A percentile compares a stretch with the other conserved stretches of the same genome.
Conservation (phyloP, 2,329 filamentous ascomycete species). For the Neobulgaria alba region DNA sequence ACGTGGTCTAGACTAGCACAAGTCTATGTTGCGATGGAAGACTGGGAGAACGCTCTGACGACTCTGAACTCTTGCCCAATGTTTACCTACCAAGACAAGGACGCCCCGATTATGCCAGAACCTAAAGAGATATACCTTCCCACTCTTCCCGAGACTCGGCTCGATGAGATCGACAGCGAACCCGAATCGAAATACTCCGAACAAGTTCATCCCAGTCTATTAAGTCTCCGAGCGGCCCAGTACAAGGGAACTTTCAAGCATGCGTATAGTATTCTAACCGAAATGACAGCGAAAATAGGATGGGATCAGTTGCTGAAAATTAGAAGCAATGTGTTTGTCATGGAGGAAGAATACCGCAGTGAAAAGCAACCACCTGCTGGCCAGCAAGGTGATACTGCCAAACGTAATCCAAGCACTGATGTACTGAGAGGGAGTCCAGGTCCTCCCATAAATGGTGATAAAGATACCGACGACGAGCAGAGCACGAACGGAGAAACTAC, state of each 20-base stretch:
- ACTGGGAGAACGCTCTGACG: conserved; percentile 91
- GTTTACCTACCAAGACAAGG: conserved; percentile 99
- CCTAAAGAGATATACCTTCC: conserved; percentile 82
- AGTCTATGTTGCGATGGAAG: conserved; percentile 87
- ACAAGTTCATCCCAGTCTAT: conserved; percentile 76
- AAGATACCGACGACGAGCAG: conserved; percentile 27
- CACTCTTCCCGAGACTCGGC: conserved; percentile 75
- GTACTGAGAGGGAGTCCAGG: conserved; percentile 65
- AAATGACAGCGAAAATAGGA: conserved; percentile 92
- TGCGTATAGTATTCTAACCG: conserved; percentile 87
- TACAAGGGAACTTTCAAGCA: conserved; percentile 96
- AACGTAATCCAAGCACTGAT: conserved; percentile 71
- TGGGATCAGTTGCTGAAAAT: conserved; percentile 96
- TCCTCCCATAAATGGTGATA: conserved; percentile 36
- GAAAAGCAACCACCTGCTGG: conserved; percentile 61
- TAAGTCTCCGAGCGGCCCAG: conserved; percentile 76
- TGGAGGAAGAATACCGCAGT: conserved; percentile 96
- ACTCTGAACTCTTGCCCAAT: conserved; percentile 98
- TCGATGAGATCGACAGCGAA: conserved; percentile 95
- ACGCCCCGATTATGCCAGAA: conserved; percentile 88
- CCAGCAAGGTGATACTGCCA: conserved; percentile 34
- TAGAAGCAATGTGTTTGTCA: conserved; percentile 94
- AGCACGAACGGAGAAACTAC: conserved; percentile 22
- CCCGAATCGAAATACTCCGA: conserved; percentile 73
- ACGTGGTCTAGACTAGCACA: conserved; percentile 93